These are phyloP conservation scores for Coix lacrymajobi DNA, from an alignment of 176 grass and related monocot genomes.

Conservation along the genomic window DNA sequence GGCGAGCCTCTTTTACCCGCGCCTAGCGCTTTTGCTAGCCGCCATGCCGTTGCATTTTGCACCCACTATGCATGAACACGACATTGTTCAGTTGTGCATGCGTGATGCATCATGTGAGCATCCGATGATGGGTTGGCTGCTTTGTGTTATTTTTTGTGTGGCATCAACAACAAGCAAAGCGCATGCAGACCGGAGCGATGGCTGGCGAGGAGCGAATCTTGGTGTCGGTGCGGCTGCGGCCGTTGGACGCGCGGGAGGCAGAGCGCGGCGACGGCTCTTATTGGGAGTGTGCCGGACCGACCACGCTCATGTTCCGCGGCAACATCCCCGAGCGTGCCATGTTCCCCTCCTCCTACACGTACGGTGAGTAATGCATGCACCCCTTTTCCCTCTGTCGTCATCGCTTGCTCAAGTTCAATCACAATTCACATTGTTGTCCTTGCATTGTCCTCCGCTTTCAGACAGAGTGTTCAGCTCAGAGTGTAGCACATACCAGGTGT, in stretches of 20 bases:
- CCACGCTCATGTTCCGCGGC: conserved; percentile 71
- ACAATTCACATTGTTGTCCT: neutral
- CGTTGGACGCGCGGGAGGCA: conserved; percentile 60
- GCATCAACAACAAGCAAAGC: neutral
- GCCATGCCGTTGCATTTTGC: neutral
- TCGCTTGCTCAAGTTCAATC: neutral
- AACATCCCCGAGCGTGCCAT: conserved; percentile 63
- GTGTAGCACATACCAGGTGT: conserved; percentile 66
- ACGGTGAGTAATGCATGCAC: conserved; percentile 37
- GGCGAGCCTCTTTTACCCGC: neutral
- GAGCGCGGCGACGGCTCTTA: conserved; percentile 59
- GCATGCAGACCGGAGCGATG: neutral
- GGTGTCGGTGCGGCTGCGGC: conserved; percentile 80
- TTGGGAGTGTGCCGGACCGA: conserved; percentile 63
- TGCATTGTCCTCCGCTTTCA: neutral
- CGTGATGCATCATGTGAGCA: neutral
- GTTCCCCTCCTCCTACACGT: conserved; percentile 56
- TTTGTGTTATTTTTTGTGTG: neutral
- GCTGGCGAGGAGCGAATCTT: conserved; percentile 59
- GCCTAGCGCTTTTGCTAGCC: neutral
- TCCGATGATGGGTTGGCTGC: neutral
- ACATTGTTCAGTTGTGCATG: neutral
- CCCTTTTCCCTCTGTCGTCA: too few relatives aligned
- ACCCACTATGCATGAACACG: neutral
- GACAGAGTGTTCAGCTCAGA: conserved; percentile 78